Conservation (phyloP, 1,139 yeast species). For the Taphrina pruni region DNA sequence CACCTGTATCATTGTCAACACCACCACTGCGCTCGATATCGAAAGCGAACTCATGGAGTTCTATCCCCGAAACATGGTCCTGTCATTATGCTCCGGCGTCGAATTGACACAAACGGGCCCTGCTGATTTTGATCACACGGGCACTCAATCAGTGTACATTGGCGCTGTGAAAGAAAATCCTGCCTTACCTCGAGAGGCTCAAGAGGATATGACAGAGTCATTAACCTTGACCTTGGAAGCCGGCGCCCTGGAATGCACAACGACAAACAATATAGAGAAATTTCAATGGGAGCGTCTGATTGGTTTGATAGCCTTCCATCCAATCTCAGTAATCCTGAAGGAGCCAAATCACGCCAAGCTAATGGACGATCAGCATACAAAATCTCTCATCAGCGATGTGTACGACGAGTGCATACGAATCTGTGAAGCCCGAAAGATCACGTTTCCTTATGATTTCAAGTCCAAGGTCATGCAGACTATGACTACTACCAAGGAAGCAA, state of each 20-base stretch:
- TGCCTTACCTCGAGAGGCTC: constrained; percentile 43
- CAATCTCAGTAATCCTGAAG: constrained; percentile 46
- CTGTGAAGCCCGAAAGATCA: constrained; percentile 44
- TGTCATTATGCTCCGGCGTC: constrained; percentile 54
- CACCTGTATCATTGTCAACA: constrained; percentile 56
- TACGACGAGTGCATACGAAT: constrained; percentile 45
- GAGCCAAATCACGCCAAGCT: constrained; percentile 46
- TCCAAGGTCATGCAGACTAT: constrained; percentile 41
- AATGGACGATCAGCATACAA: constrained; percentile 41
- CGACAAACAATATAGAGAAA: constrained; percentile 45
- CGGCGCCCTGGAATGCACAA: constrained; percentile 46
- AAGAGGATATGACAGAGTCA: constrained; percentile 47
- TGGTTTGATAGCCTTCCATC: constrained; percentile 46
- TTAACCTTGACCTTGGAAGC: constrained; percentile 47
- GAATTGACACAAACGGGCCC: constrained; percentile 46
- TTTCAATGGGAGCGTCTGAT: constrained; percentile 47
- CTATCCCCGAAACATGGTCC: constrained; percentile 64
- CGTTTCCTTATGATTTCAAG: constrained; percentile 40
- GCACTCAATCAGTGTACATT: constrained; percentile 43
- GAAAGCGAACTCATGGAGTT: constrained; percentile 65
- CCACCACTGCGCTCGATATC: constrained; percentile 68
- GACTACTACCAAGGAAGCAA: constrained; percentile 53
- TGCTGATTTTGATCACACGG: constrained; percentile 46
- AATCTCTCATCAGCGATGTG: constrained; percentile 40
- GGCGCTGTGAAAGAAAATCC: constrained; percentile 42